Percentiles rank a stretch among this genome's conserved stretches.
phyloP scores from a whole-genome alignment of 2,329 filamentous ascomycete species.

The Mycogone perniciosa region DNA sequence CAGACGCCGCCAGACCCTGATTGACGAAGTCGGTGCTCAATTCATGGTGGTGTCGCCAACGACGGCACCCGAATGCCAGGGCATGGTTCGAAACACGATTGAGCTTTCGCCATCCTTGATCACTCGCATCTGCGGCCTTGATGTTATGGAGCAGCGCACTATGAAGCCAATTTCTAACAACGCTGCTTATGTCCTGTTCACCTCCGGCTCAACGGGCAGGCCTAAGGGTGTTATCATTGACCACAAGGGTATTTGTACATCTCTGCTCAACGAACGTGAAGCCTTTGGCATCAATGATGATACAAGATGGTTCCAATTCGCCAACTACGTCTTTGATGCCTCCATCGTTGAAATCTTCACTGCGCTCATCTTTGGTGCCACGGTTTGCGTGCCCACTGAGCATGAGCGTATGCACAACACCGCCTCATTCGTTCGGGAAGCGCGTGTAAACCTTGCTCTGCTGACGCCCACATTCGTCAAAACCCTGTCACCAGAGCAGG shows the following conservation, averaged over 20 bases:
- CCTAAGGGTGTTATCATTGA: slow-evolving; percentile 8
- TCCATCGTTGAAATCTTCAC: slow-evolving; percentile 2
- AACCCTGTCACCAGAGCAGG: not conserved
- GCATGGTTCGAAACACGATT: slow-evolving; percentile 3
- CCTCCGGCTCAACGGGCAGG: slow-evolving; percentile 7
- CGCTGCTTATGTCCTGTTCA: slow-evolving; percentile 4
- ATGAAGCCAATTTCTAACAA: not conserved
- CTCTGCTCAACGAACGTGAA: slow-evolving; percentile 1
- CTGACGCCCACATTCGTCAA: slow-evolving; percentile 13
- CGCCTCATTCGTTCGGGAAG: slow-evolving; percentile 1
- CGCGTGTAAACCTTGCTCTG: slow-evolving; percentile 6
- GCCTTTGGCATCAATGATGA: not conserved
- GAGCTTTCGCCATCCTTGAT: slow-evolving; percentile 2
- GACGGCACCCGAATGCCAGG: not conserved
- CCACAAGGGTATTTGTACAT: not conserved
- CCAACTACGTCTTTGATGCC: slow-evolving; percentile 8
- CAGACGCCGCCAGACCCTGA: slow-evolving; percentile 1
- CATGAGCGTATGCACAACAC: slow-evolving; percentile 1
- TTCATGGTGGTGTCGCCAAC: slow-evolving; percentile 11
- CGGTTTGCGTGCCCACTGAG: slow-evolving; percentile 7
- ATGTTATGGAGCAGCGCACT: not conserved
- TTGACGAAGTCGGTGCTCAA: slow-evolving; percentile 10
- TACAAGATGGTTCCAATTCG: slow-evolving; percentile 8
- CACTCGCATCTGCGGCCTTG: not conserved
- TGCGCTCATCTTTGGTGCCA: not conserved